Conservation (phyloP, 1,284 basidiomycete genomes). For the Rhizopogon parksii region DNA sequence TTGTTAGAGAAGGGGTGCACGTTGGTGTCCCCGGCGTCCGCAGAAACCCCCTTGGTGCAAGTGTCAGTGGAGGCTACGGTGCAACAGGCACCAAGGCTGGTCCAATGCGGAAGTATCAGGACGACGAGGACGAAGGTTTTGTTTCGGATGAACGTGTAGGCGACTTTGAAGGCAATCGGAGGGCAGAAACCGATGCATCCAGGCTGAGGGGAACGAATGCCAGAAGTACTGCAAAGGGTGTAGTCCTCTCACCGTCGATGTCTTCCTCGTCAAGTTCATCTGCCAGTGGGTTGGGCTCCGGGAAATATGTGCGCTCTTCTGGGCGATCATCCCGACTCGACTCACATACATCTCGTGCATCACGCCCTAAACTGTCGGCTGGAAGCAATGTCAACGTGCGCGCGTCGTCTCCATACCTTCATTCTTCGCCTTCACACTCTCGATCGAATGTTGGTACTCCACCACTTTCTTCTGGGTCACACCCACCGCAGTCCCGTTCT, state of each 20-base stretch:
- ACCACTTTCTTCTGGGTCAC: conserved; percentile 2
- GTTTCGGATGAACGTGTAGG: conserved; percentile 8
- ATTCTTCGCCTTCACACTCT: conserved; percentile 10
- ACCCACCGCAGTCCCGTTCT: conserved; percentile 6
- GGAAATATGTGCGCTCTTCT: not conserved
- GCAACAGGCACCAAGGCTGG: conserved; percentile 18
- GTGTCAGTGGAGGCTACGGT: conserved; percentile 15
- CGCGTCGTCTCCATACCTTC: conserved; percentile 10
- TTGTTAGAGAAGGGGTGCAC: conserved; percentile 22
- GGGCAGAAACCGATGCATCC: not conserved
- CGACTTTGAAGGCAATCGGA: conserved; percentile 1
- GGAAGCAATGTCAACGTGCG: conserved; percentile 8
- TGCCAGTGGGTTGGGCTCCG: not conserved
- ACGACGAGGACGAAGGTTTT: conserved; percentile 6
- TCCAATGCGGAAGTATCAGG: conserved; percentile 6
- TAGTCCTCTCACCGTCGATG: not conserved
- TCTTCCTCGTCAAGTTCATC: conserved; percentile 5
- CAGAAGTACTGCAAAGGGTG: not conserved
- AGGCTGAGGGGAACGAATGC: conserved; percentile 3
- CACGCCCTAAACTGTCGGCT: conserved; percentile 4
- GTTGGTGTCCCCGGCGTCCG: not conserved
- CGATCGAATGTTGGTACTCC: conserved; percentile 2
- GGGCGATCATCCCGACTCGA: not conserved
- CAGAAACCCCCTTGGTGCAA: conserved; percentile 5
- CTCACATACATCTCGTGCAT: conserved; percentile 8